Percentiles rank a stretch among this genome's conserved stretches.
phyloP scores from a whole-genome alignment of 164 flowering plant species.

The Akebia trifoliata region DNA sequence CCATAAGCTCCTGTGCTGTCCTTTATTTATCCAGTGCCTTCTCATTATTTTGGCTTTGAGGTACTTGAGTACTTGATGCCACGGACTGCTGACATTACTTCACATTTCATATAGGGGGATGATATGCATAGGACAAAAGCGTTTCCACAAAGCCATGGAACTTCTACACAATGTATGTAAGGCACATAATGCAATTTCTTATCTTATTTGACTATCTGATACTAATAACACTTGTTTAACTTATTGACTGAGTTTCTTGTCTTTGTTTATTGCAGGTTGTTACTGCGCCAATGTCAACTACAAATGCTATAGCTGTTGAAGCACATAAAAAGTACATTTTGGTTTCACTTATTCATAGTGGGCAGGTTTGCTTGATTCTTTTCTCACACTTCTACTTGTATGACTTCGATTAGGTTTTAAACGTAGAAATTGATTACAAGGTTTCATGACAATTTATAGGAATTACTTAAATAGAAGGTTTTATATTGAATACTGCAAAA shows the following conservation, averaged over 20 bases:
- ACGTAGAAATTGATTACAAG: too few relatives aligned
- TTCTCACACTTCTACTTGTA: not conserved
- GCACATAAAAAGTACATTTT: constrained; percentile 87
- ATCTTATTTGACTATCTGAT: not conserved
- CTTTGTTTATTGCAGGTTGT: constrained; percentile 51
- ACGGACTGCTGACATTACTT: too few relatives aligned
- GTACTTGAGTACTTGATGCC: too few relatives aligned
- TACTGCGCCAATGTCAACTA: constrained; percentile 76
- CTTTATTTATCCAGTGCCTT: too few relatives aligned
- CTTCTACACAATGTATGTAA: constrained; percentile 71
- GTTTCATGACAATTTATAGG: too few relatives aligned
- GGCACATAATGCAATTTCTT: not conserved
- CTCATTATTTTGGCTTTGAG: too few relatives aligned
- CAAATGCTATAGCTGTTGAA: constrained; percentile 90
- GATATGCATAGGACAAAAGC: constrained; percentile 90
- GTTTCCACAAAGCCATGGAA: constrained; percentile 75
- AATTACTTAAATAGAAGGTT: too few relatives aligned
- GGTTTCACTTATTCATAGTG: constrained; percentile 79
- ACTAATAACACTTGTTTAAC: too few relatives aligned
- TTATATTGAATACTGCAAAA: too few relatives aligned
- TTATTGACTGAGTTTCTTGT: not conserved
- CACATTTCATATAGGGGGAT: constrained; percentile 59
- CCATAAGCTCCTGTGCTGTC: too few relatives aligned
- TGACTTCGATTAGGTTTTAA: not conserved
- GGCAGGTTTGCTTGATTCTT: constrained; percentile 53